Evolutionary conservation across 78 protist genomes (phyloP).

Genomic region (Dictyostelium firmibasis): DNA sequence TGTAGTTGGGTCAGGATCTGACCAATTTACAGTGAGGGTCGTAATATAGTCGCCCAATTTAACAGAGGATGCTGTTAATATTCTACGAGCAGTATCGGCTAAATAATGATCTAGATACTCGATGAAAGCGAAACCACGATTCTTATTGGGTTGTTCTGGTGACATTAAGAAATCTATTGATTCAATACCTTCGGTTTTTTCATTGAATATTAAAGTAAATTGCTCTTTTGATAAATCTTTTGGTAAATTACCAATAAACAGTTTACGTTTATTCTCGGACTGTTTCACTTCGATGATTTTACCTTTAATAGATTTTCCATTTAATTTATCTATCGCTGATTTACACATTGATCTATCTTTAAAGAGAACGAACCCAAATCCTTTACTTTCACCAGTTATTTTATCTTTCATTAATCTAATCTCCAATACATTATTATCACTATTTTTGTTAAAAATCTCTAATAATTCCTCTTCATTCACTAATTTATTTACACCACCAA

Average conservation of each 20-base stretch:
- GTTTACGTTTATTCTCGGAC: constrained; percentile 26
- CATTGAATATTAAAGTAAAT: background rate
- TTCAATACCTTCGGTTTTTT: background rate
- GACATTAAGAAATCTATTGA: constrained; percentile 21
- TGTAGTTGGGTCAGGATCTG: constrained; percentile 33
- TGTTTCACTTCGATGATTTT: constrained; percentile 14
- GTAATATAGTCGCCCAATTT: background rate
- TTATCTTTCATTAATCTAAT: constrained; percentile 54
- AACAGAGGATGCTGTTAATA: background rate
- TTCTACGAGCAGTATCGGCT: constrained; percentile 57
- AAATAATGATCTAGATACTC: constrained; percentile 49
- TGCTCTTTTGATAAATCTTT: constrained; percentile 20
- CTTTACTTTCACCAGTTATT: constrained; percentile 20
- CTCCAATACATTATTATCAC: background rate
- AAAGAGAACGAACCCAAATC: constrained; percentile 43
- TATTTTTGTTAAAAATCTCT: background rate
- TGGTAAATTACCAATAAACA: constrained; percentile 62
- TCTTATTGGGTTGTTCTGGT: constrained; percentile 28
- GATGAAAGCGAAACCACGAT: constrained; percentile 61
- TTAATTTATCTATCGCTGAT: background rate
- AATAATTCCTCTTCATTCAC: constrained; percentile 15
- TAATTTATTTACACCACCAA: constrained; percentile 7
- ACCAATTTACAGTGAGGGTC: constrained; percentile 58
- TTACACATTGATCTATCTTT: constrained; percentile 28
- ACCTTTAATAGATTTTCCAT: constrained; percentile 25